Evolutionary conservation across 2,329 filamentous ascomycete species (phyloP).

Genomic region (Neonectria faginata): DNA sequence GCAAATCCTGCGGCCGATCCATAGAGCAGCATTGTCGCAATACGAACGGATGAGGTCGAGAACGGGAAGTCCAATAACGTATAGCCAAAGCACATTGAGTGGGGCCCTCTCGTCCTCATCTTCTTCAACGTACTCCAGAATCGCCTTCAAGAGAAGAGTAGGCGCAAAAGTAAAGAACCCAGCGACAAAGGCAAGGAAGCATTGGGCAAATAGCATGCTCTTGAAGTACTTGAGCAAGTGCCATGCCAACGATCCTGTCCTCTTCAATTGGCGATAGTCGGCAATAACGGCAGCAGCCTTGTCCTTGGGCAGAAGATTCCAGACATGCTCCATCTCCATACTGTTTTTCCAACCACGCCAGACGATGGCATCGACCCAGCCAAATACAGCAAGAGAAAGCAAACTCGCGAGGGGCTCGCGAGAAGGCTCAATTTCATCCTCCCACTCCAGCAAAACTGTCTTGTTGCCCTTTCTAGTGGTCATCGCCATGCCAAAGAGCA

Average conservation of each 20-base stretch:
- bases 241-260: constrained; percentile 80
- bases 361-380: constrained; percentile 91
- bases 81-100: constrained; percentile 92
- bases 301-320: constrained; percentile 90
- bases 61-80: constrained; percentile 88
- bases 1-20: constrained; percentile 94
- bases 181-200: constrained; percentile 80
- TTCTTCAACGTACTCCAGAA: constrained; percentile 92
- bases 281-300: constrained; percentile 85
- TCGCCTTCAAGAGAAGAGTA: constrained; percentile 89
- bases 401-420: constrained; percentile 88
- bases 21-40: constrained; percentile 86
- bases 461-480: constrained; percentile 93
- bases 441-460: constrained; percentile 87
- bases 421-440: constrained; percentile 88
- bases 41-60: constrained; percentile 86
- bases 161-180: constrained; percentile 91
- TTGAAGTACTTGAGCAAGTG: constrained; percentile 90
- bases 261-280: constrained; percentile 87
- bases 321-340: constrained; percentile 85
- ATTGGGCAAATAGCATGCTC: constrained; percentile 79
- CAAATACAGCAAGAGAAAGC: constrained; percentile 87
- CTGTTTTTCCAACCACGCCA: constrained; percentile 89
- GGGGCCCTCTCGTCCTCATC: constrained; percentile 73
- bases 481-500: constrained; percentile 81